phyloP scores from a whole-genome alignment of 495 filamentous ascomycete species.

The Aspergillus leporis region DNA sequence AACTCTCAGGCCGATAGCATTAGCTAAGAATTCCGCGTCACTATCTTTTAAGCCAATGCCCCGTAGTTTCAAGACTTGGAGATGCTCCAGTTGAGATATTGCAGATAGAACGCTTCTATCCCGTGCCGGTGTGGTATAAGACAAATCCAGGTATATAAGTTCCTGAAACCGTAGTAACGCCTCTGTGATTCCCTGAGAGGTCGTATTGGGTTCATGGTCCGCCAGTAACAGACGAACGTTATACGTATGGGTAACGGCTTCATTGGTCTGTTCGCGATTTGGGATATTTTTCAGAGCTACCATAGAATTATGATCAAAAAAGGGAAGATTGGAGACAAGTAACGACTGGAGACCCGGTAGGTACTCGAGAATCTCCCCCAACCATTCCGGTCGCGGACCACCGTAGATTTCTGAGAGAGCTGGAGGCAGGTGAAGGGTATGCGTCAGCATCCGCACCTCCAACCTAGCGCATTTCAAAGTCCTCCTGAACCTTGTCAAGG shows the following conservation, averaged over 20 bases:
- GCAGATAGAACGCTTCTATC: conserved; percentile 50
- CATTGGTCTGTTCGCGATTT: conserved; percentile 25
- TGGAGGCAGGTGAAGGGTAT: conserved; percentile 67
- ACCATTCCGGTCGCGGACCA: conserved; percentile 60
- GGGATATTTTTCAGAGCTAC: conserved; percentile 40
- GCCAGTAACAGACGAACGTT: conserved; percentile 58
- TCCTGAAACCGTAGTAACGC: conserved; percentile 54
- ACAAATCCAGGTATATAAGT: conserved; percentile 62
- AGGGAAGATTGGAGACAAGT: conserved; percentile 60
- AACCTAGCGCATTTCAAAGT: conserved; percentile 55
- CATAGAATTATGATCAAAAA: conserved; percentile 66
- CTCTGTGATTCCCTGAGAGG: conserved; percentile 52
- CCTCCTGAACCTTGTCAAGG: conserved; percentile 62
- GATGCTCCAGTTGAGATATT: conserved; percentile 42
- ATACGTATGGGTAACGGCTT: conserved; percentile 27
- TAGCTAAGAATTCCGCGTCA: conserved; percentile 54
- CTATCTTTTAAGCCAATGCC: conserved; percentile 56
- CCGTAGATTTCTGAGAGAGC: conserved; percentile 66
- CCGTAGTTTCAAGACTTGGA: conserved; percentile 61
- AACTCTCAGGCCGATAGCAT: conserved; percentile 52
- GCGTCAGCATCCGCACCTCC: conserved; percentile 56
- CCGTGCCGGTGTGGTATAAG: conserved; percentile 56
- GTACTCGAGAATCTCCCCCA: conserved; percentile 60
- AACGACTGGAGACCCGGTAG: conserved; percentile 62
- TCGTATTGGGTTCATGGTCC: conserved; percentile 58